These are phyloP conservation scores for Venturiaceae sp. DNA, from an alignment of 2,329 filamentous ascomycete genomes.

Conservation along the genomic window DNA sequence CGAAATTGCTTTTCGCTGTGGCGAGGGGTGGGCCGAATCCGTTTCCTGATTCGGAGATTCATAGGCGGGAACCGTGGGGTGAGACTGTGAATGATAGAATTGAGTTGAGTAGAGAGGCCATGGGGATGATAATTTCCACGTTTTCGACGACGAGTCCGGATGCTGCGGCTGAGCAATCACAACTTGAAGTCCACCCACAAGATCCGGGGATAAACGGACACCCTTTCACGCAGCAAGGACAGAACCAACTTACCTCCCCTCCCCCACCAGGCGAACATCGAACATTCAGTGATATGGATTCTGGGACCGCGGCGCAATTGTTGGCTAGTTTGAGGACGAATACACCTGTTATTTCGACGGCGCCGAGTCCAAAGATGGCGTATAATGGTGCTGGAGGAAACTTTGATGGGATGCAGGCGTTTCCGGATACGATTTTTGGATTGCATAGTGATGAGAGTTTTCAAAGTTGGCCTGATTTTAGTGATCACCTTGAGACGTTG, in stretches of 20 bases:
- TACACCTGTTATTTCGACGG: neutral
- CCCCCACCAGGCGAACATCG: neutral
- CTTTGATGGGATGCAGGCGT: neutral
- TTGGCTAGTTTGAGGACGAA: conserved; percentile 1
- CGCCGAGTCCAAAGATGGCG: neutral
- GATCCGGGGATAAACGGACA: conserved; percentile 2
- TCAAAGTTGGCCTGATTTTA: conserved; percentile 6
- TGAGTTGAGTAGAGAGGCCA: neutral
- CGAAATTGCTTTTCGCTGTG: conserved; percentile 3
- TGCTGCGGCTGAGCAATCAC: neutral
- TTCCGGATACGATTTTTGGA: conserved; percentile 6
- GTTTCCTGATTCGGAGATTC: neutral
- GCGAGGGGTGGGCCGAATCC: conserved; percentile 3
- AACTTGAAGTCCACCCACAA: neutral
- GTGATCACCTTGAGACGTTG: conserved; percentile 3
- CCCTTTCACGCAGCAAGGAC: neutral
- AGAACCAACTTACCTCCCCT: neutral
- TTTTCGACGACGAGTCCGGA: neutral
- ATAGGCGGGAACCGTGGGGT: conserved; percentile 2
- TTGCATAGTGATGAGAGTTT: conserved; percentile 5
- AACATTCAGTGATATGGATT: conserved; percentile 1
- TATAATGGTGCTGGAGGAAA: neutral
- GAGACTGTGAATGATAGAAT: neutral
- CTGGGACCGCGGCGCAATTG: conserved; percentile 3
- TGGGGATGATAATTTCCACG: neutral